phyloP scores from a whole-genome alignment of 2,329 filamentous ascomycete species.

The Macrophomina tecta region DNA sequence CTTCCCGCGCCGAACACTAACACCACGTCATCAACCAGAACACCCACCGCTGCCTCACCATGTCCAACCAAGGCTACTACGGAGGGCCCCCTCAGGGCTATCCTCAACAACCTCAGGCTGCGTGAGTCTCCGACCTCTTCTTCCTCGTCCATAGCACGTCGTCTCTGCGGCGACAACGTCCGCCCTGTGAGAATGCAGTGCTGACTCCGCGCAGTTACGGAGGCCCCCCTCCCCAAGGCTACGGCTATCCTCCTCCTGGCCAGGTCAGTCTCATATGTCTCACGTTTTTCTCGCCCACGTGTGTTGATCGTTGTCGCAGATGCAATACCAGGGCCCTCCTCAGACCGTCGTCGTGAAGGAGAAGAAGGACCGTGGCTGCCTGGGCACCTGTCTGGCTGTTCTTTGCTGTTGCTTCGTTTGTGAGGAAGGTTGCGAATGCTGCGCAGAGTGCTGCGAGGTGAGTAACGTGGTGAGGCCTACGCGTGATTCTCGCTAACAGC shows the following conservation, averaged over 20 bases:
- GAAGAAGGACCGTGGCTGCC: slow-evolving; percentile 59
- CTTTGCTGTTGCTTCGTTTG: slow-evolving; percentile 70
- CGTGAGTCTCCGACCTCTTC: slow-evolving; percentile 3
- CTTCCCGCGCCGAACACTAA: not conserved
- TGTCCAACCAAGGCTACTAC: slow-evolving; percentile 49
- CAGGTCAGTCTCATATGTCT: not conserved
- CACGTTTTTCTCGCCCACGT: no score
- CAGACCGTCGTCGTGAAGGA: slow-evolving; percentile 48
- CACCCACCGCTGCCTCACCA: slow-evolving; percentile 30
- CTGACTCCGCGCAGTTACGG: not conserved
- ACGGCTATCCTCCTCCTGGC: not conserved
- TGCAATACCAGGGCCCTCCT: slow-evolving; percentile 58
- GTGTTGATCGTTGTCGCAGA: slow-evolving; percentile 35
- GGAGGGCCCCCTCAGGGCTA: slow-evolving; percentile 35
- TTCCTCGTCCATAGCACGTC: slow-evolving; percentile 30
- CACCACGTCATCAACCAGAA: slow-evolving; percentile 11
- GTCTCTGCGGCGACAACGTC: slow-evolving; percentile 28
- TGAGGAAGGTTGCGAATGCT: slow-evolving; percentile 69
- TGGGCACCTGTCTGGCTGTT: slow-evolving; percentile 59
- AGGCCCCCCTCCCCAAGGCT: not conserved
- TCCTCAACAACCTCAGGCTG: not conserved
- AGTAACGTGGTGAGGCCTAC: slow-evolving; percentile 34
- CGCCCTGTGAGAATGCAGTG: not conserved
- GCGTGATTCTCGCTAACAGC: slow-evolving; percentile 24
- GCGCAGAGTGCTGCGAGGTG: slow-evolving; percentile 65